Conservation (phyloP, 1,284 basidiomycete genomes). For the Papiliotrema flavescens region DNA sequence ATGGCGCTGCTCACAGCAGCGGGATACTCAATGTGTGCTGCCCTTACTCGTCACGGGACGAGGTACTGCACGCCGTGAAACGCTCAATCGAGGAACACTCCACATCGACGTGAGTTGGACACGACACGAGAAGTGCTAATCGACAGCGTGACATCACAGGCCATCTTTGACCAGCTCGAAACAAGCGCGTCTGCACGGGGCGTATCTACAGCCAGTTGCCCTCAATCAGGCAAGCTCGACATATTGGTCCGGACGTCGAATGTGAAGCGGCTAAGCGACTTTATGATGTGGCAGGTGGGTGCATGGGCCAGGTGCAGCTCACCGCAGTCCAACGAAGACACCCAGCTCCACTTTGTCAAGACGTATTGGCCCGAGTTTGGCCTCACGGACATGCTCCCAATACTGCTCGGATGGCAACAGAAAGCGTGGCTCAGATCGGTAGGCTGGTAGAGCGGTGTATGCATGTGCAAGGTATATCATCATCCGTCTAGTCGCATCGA, state of each 20-base stretch:
- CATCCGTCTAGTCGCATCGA: conserved; percentile 64
- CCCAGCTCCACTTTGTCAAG: conserved; percentile 87
- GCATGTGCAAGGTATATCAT: background rate
- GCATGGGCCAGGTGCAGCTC: background rate
- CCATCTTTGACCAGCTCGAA: conserved; percentile 19
- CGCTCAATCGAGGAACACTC: conserved; percentile 52
- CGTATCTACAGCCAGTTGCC: no score
- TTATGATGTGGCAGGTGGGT: conserved; percentile 85
- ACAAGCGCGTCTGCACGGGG: conserved; percentile 4
- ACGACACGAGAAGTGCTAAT: background rate
- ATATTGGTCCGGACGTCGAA: conserved; percentile 89
- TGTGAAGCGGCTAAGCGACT: conserved; percentile 86
- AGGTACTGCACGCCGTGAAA: conserved; percentile 67
- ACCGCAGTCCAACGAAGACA: conserved; percentile 59
- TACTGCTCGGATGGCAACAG: conserved; percentile 79
- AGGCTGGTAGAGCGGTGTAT: conserved; percentile 13
- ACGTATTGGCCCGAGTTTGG: conserved; percentile 96
- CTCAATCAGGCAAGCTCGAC: conserved; percentile 57
- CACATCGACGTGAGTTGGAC: conserved; percentile 4
- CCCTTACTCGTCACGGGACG: conserved; percentile 88
- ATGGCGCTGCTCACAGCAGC: conserved; percentile 49
- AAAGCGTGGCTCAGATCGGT: conserved; percentile 53
- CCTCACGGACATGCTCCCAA: conserved; percentile 75
- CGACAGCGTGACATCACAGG: background rate
- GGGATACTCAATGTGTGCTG: conserved; percentile 92